phyloP scores from a whole-genome alignment of 495 filamentous ascomycete species.

The Penicillium verhagenii region DNA sequence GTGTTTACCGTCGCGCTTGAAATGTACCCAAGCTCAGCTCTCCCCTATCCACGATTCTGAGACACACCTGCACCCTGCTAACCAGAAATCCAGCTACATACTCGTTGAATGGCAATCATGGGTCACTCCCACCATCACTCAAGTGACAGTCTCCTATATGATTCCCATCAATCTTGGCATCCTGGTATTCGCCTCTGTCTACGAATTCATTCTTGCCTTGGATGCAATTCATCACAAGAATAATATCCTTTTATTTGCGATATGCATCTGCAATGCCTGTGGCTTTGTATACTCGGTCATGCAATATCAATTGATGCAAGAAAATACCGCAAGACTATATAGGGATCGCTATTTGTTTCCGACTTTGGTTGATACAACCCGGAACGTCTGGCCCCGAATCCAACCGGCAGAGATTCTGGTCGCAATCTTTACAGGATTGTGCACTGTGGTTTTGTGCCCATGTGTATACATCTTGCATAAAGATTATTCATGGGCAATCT shows the following conservation, averaged over 20 bases:
- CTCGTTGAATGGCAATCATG: slow-evolving; percentile 20
- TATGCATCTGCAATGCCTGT: slow-evolving; percentile 23
- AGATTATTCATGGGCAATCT: slow-evolving; percentile 26
- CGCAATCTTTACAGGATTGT: slow-evolving; percentile 17
- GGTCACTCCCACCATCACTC: slow-evolving; percentile 16
- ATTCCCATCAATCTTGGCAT: slow-evolving; percentile 19
- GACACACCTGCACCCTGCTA: too few species aligned
- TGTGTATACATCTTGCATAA: slow-evolving; percentile 19
- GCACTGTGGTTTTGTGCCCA: slow-evolving; percentile 12
- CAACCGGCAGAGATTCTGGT: slow-evolving; percentile 11
- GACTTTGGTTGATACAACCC: slow-evolving; percentile 13
- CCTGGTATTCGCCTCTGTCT: slow-evolving; percentile 21
- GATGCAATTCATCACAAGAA: slow-evolving; percentile 24
- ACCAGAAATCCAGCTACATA: slow-evolving; percentile 20
- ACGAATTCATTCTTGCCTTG: slow-evolving; percentile 12
- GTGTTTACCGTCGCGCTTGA: too few species aligned
- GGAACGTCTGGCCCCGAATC: slow-evolving; percentile 15
- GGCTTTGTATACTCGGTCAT: slow-evolving; percentile 1
- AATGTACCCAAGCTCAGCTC: too few species aligned
- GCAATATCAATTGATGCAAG: slow-evolving; percentile 7
- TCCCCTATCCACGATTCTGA: too few species aligned
- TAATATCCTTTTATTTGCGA: slow-evolving; percentile 23
- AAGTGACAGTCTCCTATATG: slow-evolving; percentile 16
- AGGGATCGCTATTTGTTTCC: not conserved
- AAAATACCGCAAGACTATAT: not conserved